Percentiles rank a stretch among this genome's conserved stretches.
Evolutionary conservation across 805 yeast genomes (phyloP).

Genomic region (Novakomyces olei): DNA sequence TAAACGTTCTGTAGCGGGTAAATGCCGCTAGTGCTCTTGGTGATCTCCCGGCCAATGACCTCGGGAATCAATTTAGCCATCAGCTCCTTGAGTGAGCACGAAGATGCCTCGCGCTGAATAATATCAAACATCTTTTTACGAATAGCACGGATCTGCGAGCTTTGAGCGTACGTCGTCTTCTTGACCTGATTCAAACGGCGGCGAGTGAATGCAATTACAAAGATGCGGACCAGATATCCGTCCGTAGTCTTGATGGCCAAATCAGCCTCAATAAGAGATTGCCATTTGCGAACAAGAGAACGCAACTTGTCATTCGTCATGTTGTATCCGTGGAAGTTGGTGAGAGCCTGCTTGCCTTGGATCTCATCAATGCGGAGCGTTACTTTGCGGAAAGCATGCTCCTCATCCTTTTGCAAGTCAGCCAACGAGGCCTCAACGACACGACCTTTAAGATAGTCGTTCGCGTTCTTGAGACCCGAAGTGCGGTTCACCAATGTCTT

Average conservation of each 20-base stretch:
- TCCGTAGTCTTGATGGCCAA: constrained; percentile 96
- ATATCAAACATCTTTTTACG: constrained; percentile 92
- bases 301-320: constrained; percentile 95
- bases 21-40: constrained; percentile 83
- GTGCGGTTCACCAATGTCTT: constrained; percentile 96
- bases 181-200: constrained; percentile 91
- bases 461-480: constrained; percentile 91
- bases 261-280: constrained; percentile 90
- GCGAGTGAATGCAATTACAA: constrained; percentile 97
- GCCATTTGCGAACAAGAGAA: constrained; percentile 98
- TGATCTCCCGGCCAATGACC: constrained; percentile 96
- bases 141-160: constrained; percentile 90
- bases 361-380: constrained; percentile 97
- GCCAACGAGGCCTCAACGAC: constrained; percentile 88
- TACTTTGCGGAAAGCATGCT: constrained; percentile 93
- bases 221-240: constrained; percentile 89
- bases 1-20: constrained; percentile 96
- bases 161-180: constrained; percentile 95
- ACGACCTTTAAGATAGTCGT: constrained; percentile 96
- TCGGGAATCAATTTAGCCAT: constrained; percentile 95
- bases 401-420: constrained; percentile 89
- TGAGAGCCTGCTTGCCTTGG: constrained; percentile 93
- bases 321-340: constrained; percentile 99
- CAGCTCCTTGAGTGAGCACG: constrained; percentile 87
- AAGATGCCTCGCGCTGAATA: constrained; percentile 88